Base-by-base conservation (phyloP, 306 rosid species). In the Rosa rugosa region DNA sequence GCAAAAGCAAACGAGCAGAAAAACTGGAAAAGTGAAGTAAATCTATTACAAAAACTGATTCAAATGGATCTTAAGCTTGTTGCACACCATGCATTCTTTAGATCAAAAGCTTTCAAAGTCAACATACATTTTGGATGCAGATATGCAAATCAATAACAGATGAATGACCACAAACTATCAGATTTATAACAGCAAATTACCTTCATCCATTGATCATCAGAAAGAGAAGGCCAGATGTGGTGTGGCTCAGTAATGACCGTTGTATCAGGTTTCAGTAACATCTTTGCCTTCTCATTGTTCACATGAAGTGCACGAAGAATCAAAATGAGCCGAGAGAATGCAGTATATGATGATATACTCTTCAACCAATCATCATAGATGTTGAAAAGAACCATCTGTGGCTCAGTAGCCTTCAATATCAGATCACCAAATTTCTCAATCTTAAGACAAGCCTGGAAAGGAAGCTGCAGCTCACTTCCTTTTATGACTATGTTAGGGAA, bases 181-280 rank as follows among this genome's bases (percentile, higher is more conserved):
- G 18, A 14, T 6, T 31, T 31, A 64, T 14, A 14, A 64, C 44
- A 64, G 40, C 9, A 16, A 51, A 75, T 77, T 81, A 94, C 99
- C 98, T 96, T 96, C 99, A 96, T 96, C 99, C 99, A 96, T 64
- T 96, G 99, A 63, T 96, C 99, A 86, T 96, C 99, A 36, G 76
- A 86, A 66, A 96, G 96, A 81, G 99, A 96, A 42, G 99, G 99
- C 99, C 99, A 96, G 70, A 96, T 96, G 85, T 96, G 99, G 86
- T 96, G 99, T 46, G 99, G 96, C 81, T 96, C 98, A 10, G 99
- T 96, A 59, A 96, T 73, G 45, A 96, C 86, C 11, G 97, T 91
- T 77, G 93, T 96, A 88, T 96, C 99, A 51, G 99, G 99, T 89
- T 93, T 96, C 79, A 96, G 83, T 25, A 96, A 86, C 99, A 96